These are phyloP conservation scores for Corinectria fuckeliana DNA, from an alignment of 2,329 filamentous ascomycete genomes.

Conservation along the genomic window DNA sequence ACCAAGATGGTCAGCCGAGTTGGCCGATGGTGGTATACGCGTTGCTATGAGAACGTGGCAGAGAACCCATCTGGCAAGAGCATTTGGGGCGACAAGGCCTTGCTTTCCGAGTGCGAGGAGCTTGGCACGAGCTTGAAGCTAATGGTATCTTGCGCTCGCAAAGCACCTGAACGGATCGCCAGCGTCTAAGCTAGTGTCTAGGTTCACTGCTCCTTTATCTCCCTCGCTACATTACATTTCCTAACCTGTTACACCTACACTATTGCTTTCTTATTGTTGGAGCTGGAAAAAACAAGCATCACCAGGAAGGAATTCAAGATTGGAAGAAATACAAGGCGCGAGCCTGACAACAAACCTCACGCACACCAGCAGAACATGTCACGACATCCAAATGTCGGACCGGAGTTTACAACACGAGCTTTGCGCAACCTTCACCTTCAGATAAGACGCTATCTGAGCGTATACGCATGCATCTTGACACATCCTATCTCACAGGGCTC, in stretches of 20 bases:
- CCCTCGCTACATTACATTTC: constrained; percentile 18
- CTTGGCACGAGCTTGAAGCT: constrained; percentile 87
- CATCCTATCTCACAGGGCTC: not conserved
- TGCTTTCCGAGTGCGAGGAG: constrained; percentile 86
- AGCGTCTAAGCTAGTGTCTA: constrained; percentile 52
- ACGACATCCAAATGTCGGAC: not conserved
- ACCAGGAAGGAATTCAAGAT: constrained; percentile 32
- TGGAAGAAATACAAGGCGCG: constrained; percentile 37
- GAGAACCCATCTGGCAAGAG: constrained; percentile 55
- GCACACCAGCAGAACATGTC: constrained; percentile 14
- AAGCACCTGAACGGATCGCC: constrained; percentile 69
- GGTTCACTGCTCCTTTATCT: not conserved
- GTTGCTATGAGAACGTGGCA: constrained; percentile 82
- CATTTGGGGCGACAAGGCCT: constrained; percentile 78
- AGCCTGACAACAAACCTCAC: constrained; percentile 26
- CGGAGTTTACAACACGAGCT: constrained; percentile 18
- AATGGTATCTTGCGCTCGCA: constrained; percentile 88
- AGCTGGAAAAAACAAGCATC: constrained; percentile 19
- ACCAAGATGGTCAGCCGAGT: constrained; percentile 92
- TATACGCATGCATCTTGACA: not conserved
- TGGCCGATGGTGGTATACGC: constrained; percentile 94
- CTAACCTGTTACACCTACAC: constrained; percentile 21
- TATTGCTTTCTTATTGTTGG: constrained; percentile 13
- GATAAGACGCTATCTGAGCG: not conserved
- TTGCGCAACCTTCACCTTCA: constrained; percentile 8